phyloP scores from a whole-genome alignment of 2,329 filamentous ascomycete species.

The Aspergillus nomiae region DNA sequence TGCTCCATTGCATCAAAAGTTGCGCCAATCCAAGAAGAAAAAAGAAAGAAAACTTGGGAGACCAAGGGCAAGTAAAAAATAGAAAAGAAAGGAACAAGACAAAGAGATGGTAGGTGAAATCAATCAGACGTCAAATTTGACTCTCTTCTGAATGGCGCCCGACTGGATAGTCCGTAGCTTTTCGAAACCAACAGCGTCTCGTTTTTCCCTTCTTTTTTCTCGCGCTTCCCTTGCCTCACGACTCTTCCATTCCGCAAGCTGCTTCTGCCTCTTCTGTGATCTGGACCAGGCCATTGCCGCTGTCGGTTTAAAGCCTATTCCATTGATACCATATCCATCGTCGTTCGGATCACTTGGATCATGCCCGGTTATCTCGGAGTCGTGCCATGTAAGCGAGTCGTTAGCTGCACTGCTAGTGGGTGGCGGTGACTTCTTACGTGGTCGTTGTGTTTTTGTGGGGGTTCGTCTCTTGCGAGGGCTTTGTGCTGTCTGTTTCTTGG shows the following conservation, averaged over 20 bases:
- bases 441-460: constrained; percentile 27
- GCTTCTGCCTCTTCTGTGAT: constrained; percentile 58
- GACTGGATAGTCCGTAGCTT: constrained; percentile 30
- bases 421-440: constrained; percentile 37
- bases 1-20: constrained; percentile 10
- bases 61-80: neutral
- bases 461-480: constrained; percentile 29
- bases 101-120: neutral
- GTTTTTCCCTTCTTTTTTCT: constrained; percentile 57
- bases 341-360: constrained; percentile 58
- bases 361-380: constrained; percentile 65
- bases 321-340: constrained; percentile 66
- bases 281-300: constrained; percentile 60
- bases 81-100: neutral
- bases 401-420: constrained; percentile 26
- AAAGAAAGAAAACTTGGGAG: neutral
- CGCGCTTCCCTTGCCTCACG: constrained; percentile 62
- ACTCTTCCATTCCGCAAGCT: constrained; percentile 61
- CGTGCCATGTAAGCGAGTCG: constrained; percentile 55
- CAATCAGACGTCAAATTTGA: constrained; percentile 42
- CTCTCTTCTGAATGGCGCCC: constrained; percentile 39
- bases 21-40: neutral
- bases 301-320: constrained; percentile 64
- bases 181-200: constrained; percentile 36
- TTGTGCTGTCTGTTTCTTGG: constrained; percentile 20